Percentiles rank a stretch among this genome's conserved stretches.
phyloP scores from a whole-genome alignment of 371 early-diverging fungal species.

The Mucor saturninus region DNA sequence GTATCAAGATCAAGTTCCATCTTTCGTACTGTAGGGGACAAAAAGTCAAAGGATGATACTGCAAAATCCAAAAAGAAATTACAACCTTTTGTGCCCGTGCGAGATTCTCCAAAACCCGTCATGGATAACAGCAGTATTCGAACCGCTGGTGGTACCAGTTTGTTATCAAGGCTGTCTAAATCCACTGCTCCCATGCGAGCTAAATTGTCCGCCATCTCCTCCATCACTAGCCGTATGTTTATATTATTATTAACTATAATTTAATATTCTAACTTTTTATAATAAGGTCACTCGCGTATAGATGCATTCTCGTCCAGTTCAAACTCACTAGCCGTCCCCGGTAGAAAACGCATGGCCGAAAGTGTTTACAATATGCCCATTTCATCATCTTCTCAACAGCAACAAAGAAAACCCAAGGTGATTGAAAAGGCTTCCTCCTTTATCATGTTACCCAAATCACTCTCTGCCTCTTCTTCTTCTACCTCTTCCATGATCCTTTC shows the following conservation, averaged over 20 bases:
- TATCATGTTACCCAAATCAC: constrained; percentile 7
- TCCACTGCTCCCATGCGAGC: constrained; percentile 43
- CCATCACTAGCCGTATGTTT: constrained; percentile 8
- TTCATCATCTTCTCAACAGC: constrained; percentile 1
- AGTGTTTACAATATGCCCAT: constrained; percentile 48
- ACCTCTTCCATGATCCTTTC: constrained; percentile 13
- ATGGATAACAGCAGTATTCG: constrained; percentile 24
- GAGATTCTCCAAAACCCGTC: constrained; percentile 13
- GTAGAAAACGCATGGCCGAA: constrained; percentile 43
- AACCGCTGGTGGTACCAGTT: constrained; percentile 27
- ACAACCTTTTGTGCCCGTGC: constrained; percentile 28
- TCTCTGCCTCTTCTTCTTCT: constrained; percentile 24
- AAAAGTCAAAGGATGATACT: neutral
- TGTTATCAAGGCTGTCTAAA: constrained; percentile 35
- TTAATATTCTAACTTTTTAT: neutral
- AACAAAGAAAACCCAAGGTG: constrained; percentile 7
- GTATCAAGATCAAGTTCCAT: constrained; percentile 34
- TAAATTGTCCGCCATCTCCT: constrained; percentile 30
- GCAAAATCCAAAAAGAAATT: constrained; percentile 16
- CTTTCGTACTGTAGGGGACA: constrained; percentile 9
- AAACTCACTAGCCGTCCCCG: constrained; percentile 31
- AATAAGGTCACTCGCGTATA: constrained; percentile 21
- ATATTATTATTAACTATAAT: neutral
- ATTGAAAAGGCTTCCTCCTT: constrained; percentile 12
- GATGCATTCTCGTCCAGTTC: constrained; percentile 10